Conservation (phyloP, 192 early-diverging fungal genomes). For the Coemansia aciculifera region DNA sequence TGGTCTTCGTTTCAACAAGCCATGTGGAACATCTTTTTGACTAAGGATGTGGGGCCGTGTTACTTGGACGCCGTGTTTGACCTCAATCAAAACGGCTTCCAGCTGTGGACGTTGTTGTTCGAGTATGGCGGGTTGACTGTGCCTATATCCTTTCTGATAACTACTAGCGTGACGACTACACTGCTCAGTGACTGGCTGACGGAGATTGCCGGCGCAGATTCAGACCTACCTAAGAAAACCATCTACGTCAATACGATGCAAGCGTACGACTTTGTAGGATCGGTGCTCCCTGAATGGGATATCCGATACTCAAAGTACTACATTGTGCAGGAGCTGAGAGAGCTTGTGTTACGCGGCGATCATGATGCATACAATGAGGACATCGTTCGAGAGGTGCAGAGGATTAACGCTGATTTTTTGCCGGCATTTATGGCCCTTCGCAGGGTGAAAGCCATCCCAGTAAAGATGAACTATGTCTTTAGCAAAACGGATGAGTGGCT, state of each 20-base stretch:
- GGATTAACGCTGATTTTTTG: slow-evolving; percentile 6
- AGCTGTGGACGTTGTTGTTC: slow-evolving; percentile 47
- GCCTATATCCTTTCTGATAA: slow-evolving; percentile 35
- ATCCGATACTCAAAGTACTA: slow-evolving; percentile 35
- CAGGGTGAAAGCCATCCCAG: neutral
- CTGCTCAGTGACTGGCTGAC: slow-evolving; percentile 33
- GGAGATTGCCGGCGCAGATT: slow-evolving; percentile 9
- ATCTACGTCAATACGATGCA: slow-evolving; percentile 32
- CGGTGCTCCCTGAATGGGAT: slow-evolving; percentile 28
- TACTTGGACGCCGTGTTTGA: slow-evolving; percentile 38
- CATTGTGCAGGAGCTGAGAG: slow-evolving; percentile 28
- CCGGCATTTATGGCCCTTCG: slow-evolving; percentile 1
- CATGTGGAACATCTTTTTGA: slow-evolving; percentile 32
- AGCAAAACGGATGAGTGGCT: slow-evolving; percentile 13
- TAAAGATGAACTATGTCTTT: slow-evolving; percentile 13
- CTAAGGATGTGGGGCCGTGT: slow-evolving; percentile 16
- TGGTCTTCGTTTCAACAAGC: slow-evolving; percentile 35
- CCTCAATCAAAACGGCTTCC: slow-evolving; percentile 31
- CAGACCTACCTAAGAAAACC: slow-evolving; percentile 9
- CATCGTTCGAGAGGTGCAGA: slow-evolving; percentile 1
- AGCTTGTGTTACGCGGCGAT: neutral
- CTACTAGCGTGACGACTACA: slow-evolving; percentile 19
- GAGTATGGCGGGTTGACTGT: slow-evolving; percentile 20
- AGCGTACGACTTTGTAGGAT: neutral
- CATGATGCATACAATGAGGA: neutral